Evolutionary conservation across 2,329 filamentous ascomycete species (phyloP), one percentile per base, ranked within the genome.

Genomic region (Aureobasidium mangrovei): DNA sequence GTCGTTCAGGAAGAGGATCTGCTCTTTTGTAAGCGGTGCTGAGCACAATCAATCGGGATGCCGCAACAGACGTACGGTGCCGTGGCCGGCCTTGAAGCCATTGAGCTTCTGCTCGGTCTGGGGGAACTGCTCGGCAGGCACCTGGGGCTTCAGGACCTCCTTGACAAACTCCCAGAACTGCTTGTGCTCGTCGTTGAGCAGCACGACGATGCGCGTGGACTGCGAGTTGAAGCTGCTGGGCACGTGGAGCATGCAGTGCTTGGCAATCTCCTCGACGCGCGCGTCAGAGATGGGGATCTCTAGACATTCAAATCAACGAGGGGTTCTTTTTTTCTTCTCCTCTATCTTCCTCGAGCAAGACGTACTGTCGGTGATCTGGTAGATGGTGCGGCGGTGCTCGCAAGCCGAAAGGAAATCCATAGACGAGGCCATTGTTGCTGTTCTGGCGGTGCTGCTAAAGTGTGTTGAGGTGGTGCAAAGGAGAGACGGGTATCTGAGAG

Each of bases 191-290:
- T 79, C 80, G 64, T 86, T 84, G 65, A 93, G 78, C 53, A 96
- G 81, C 49, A 95, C 79, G 45, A 95, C 79, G 56, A 86, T 73
- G 57, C 91, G 84, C 61, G 87, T 85, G 61, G 83, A 83, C 76
- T 95, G 91, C 40, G 83, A 86, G 82, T 96, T 95, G 84, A 95
- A 96, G 60, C 84, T 83, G 51, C 81, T 85, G 40, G 91, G 91
- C 1, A 85, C 77, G 69, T 89, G 77, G 57, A 81, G 74, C 61
- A 93, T 75, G 53, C 82, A 76, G 56, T 74, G 64, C 51, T 73
- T 68, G 56, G 73, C 78, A 65, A 91, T 80, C 63, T 86, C 79
- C 64, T 80, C 72, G 70, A 91, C 75, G 64, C 79, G 76, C 54
- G 72, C 69, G 61, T 77, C 75, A 63, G 76, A 68, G 68, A 85